Base-by-base conservation (phyloP, 1,284 basidiomycete species). In the Rhodotorula sp. region DNA sequence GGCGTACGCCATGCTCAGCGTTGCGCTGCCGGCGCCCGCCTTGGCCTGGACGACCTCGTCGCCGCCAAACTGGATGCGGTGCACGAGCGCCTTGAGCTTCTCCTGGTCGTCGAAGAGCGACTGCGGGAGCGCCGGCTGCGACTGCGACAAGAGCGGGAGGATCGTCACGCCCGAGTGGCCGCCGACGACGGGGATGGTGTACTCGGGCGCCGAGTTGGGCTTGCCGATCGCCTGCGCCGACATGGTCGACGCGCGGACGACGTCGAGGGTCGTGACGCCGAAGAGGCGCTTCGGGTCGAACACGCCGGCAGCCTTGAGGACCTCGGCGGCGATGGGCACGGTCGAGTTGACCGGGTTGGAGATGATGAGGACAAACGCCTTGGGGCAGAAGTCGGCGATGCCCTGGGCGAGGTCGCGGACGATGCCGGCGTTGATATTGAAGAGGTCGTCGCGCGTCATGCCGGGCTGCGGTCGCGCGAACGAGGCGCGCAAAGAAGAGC, bases 371-470 rank as follows among this genome's bases (percentile, higher is more conserved):
- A 99, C 88, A 78, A 91, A 91, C 21, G 97, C 96, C 82, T 95
- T 95, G 79, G 97, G 97, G 65, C 89, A 88, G 74, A 85, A 83
- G 57, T 88, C 88, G 48, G 95, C 95, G 79, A 95, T 91, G 64
- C 90, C 93, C 62, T 88, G 89, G 55, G 95, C 96, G 73, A 99
- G 89, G 81, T 94, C 92, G 78, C 90, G 89, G 73, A 97, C 92
- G 82, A 99, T 99, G 66, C 92, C 92, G 75, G 94, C 97, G 84
- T 99, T 99, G 87, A 94, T 95, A 91, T 95, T 94, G 89, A 96
- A 96, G 29, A 96, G 86, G 83, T 95, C 91, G 82, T 97, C 95
- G 84, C 94, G 88, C 78, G 83, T 85, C 86, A 87, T 86, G 72
- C 82, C 82, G 37, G 82, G 82, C 82, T 79, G 67, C 21, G 6